Base-by-base conservation (phyloP, 495 filamentous ascomycete species). In the Penicillium psychrofluorescens region DNA sequence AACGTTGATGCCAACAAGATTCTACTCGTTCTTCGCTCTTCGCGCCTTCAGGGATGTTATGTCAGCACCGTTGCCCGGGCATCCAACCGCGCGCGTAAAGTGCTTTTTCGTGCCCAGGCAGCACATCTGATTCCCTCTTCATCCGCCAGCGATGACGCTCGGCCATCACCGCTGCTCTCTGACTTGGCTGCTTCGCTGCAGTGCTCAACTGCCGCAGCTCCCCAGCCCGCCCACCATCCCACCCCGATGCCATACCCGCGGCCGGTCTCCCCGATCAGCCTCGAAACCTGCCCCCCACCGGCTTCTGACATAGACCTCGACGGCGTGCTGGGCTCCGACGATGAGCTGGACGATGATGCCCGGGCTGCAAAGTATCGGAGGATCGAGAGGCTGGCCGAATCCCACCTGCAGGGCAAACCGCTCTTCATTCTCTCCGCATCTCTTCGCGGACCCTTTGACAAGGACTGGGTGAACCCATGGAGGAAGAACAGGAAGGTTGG, bases 381-480 rank as follows among this genome's bases (percentile, higher is more conserved):
- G 52, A 77, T 79, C 42, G 83, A 88, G 56, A 62, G 66, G 5
- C 61, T 79, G 12, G 84, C 74, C 8, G 63, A 72, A 30, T 62
- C 75, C 11, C 88, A 80, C 48, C 65, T 85, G 22, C 56, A 71
- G 12, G 83, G 83, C 1, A 66, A 67, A 29, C 69, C 72, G 2
- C 48, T 83, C 1, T 72, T 76, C 42, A 74, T 90, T 12, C 56
- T 81, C 2, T 84, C 82, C 6, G 79, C 83, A 10, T 68, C 70
- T 8, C 61, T 88, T 12, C 70, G 63, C 14, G 84, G 84, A 0
- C 84, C 84, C 1, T 83, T 87, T 39, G 72, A 79, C 11, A 58
- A 68, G 1, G 72, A 68, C 27, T 88, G 84, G 84, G 47, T 50
- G 16, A 87, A 87, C 49, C 84, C 83, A 0, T 86, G 81, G 84